phyloP scores from a whole-genome alignment of 257 asterid species.

The Ilex aquifolium region DNA sequence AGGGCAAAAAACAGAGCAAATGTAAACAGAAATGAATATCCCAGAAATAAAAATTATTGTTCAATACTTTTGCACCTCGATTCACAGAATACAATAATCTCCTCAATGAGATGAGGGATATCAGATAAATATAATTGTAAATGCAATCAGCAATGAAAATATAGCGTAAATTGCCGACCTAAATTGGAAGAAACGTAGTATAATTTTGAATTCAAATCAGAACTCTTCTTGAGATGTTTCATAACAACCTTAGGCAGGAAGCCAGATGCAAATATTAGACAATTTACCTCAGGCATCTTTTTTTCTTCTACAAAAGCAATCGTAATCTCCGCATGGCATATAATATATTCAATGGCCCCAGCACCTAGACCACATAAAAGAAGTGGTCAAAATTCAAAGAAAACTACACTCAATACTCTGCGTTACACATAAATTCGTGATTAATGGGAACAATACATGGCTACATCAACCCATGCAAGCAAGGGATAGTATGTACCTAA shows the following conservation, averaged over 20 bases:
- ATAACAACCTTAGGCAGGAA: background rate
- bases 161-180: too few relatives aligned
- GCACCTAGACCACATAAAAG: slow-evolving; percentile 57
- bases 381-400: slow-evolving; percentile 4
- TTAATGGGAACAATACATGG: background rate
- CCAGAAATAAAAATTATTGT: too few relatives aligned
- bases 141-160: background rate
- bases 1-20: slow-evolving; percentile 12
- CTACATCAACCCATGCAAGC: slow-evolving; percentile 6
- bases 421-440: too few relatives aligned
- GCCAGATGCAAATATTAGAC: background rate
- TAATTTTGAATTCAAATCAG: too few relatives aligned
- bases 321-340: slow-evolving; percentile 89
- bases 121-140: background rate
- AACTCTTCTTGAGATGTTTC: background rate
- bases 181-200: too few relatives aligned
- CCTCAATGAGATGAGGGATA: background rate
- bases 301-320: slow-evolving; percentile 90
- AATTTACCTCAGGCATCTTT: slow-evolving; percentile 71
- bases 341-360: slow-evolving; percentile 88
- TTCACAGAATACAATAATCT: background rate
- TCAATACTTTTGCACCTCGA: background rate
- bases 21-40: slow-evolving; percentile 8
- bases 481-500: slow-evolving; percentile 50
- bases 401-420: background rate